Evolutionary conservation across 495 filamentous ascomycete species (phyloP).

Genomic region (Coniosporium apollinis): DNA sequence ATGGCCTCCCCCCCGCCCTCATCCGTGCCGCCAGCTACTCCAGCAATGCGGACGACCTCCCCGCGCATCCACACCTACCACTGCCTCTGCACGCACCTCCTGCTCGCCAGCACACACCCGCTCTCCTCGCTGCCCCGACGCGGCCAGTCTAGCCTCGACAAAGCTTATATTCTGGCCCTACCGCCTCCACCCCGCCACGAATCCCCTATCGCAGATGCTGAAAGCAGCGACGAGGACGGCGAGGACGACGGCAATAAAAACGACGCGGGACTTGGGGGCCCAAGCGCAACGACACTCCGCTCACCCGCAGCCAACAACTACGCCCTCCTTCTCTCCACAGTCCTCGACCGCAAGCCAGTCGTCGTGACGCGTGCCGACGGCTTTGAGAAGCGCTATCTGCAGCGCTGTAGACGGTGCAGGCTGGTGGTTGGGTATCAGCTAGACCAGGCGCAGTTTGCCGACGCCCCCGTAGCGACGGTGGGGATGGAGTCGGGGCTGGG

Average conservation of each 20-base stretch:
- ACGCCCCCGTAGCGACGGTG: slow-evolving; percentile 13
- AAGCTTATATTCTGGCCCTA: slow-evolving; percentile 18
- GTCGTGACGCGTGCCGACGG: slow-evolving; percentile 48
- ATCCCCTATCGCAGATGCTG: no score
- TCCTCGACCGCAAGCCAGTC: slow-evolving; percentile 31
- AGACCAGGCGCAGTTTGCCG: slow-evolving; percentile 24
- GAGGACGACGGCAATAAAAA: background rate
- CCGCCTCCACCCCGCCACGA: slow-evolving; percentile 8
- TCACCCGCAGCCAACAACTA: no score
- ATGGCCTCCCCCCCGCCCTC: no score
- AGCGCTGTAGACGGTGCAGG: slow-evolving; percentile 46
- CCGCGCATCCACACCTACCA: slow-evolving; percentile 44
- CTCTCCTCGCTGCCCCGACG: slow-evolving; percentile 39
- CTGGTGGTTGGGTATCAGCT: slow-evolving; percentile 47
- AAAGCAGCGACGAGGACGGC: slow-evolving; percentile 2
- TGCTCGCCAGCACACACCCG: slow-evolving; percentile 46
- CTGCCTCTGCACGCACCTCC: slow-evolving; percentile 56
- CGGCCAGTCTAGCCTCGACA: slow-evolving; percentile 25
- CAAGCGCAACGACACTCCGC: no score
- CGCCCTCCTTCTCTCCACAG: slow-evolving; percentile 33
- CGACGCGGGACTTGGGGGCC: no score
- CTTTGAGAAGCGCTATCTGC: slow-evolving; percentile 51
- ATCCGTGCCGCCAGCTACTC: no score
- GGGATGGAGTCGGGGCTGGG: slow-evolving; percentile 9
- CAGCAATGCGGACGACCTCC: no score